These are phyloP conservation scores for Sordariomycetes sp. DNA, from an alignment of 2,329 filamentous ascomycete genomes.

Conservation along the genomic window DNA sequence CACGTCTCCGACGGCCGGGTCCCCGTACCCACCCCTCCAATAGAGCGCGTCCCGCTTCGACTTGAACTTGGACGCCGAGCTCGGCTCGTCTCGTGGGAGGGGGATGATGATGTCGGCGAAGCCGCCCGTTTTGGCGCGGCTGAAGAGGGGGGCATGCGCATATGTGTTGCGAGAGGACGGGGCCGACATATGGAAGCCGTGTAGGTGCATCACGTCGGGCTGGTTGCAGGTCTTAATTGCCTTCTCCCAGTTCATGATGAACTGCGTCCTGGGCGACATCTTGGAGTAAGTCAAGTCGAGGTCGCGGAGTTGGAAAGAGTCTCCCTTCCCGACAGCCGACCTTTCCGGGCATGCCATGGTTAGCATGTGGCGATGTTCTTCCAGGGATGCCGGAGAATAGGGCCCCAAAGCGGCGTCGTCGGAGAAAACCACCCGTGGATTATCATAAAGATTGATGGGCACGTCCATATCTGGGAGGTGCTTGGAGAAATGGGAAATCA, in stretches of 20 bases:
- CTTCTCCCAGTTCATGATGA: conserved; percentile 53
- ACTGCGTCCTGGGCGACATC: conserved; percentile 53
- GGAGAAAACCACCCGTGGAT: conserved; percentile 56
- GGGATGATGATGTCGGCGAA: conserved; percentile 74
- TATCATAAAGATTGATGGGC: conserved; percentile 70
- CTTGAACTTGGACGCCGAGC: conserved; percentile 31
- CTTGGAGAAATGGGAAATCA: conserved; percentile 61
- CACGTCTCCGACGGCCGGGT: conserved; percentile 37
- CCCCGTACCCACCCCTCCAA: conserved; percentile 63
- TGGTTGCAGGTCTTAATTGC: conserved; percentile 64
- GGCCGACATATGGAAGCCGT: conserved; percentile 61
- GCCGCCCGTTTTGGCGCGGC: conserved; percentile 58
- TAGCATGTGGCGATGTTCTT: conserved; percentile 1
- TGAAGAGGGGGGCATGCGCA: conserved; percentile 62
- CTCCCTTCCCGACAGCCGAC: conserved; percentile 34
- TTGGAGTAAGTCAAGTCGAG: not conserved
- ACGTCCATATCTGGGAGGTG: conserved; percentile 76
- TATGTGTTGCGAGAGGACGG: conserved; percentile 47
- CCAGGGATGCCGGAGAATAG: conserved; percentile 25
- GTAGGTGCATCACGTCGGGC: conserved; percentile 62
- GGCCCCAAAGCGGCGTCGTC: not conserved
- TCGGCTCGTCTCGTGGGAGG: conserved; percentile 28
- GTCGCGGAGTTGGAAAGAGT: not conserved
- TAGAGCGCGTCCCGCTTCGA: conserved; percentile 56
- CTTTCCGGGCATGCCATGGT: not conserved